Evolutionary conservation across 2,329 filamentous ascomycete genomes (phyloP).

Genomic region (Verticillium alfalfae): DNA sequence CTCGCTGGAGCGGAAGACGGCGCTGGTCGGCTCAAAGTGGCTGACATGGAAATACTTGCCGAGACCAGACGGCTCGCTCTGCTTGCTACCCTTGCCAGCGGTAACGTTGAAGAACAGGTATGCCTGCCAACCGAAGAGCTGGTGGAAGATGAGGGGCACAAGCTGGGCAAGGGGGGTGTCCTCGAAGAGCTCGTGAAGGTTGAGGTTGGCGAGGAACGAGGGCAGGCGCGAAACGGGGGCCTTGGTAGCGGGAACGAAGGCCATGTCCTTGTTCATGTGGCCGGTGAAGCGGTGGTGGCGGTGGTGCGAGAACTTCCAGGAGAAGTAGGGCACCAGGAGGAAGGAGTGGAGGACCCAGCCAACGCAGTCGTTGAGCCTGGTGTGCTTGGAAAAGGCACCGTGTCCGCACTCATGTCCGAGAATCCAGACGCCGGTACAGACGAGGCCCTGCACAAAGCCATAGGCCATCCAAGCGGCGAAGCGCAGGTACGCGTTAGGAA

Average conservation of each 20-base stretch:
- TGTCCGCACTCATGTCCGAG: slow-evolving; percentile 68
- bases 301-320: slow-evolving; percentile 66
- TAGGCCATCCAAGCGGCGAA: slow-evolving; percentile 50
- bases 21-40: slow-evolving; percentile 58
- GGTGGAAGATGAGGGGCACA: slow-evolving; percentile 51
- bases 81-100: slow-evolving; percentile 40
- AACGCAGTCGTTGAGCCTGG: slow-evolving; percentile 51
- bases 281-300: slow-evolving; percentile 65
- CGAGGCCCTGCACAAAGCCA: slow-evolving; percentile 58
- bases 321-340: slow-evolving; percentile 65
- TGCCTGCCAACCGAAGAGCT: slow-evolving; percentile 58
- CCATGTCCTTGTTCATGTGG: slow-evolving; percentile 63
- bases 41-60: slow-evolving; percentile 36
- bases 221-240: background rate
- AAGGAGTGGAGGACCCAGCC: slow-evolving; percentile 63
- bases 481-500: slow-evolving; percentile 38
- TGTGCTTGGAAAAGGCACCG: slow-evolving; percentile 57
- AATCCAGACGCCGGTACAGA: slow-evolving; percentile 66
- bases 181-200: slow-evolving; percentile 51
- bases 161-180: slow-evolving; percentile 56
- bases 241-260: slow-evolving; percentile 49
- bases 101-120: slow-evolving; percentile 58
- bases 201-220: slow-evolving; percentile 28
- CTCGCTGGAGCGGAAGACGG: slow-evolving; percentile 55
- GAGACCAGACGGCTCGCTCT: slow-evolving; percentile 26